Evolutionary conservation across 306 rosid species (phyloP).

Genomic region (Prosopis cineraria): DNA sequence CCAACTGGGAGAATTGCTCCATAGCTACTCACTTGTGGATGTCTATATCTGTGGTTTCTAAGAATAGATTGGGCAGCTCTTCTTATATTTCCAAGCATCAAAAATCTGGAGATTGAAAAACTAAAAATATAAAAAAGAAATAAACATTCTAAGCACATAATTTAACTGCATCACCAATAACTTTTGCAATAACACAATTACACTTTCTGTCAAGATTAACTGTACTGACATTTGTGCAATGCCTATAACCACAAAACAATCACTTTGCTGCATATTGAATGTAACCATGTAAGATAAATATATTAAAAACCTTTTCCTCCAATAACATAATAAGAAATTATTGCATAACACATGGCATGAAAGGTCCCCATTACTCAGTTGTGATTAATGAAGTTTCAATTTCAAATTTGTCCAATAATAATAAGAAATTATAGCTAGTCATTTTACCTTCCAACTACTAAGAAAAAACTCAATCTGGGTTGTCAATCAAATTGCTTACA

Average conservation of each 20-base stretch:
- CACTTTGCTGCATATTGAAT: background rate
- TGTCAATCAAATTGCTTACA: background rate
- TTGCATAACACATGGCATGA: background rate
- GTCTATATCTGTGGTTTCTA: constrained; percentile 38
- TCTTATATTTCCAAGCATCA: constrained; percentile 54
- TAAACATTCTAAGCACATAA: background rate
- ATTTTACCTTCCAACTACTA: constrained; percentile 25
- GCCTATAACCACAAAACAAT: background rate
- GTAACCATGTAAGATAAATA: background rate
- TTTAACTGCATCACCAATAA: background rate
- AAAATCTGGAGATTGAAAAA: constrained; percentile 52
- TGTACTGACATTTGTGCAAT: background rate
- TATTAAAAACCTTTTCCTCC: background rate
- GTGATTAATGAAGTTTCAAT: constrained; percentile 7
- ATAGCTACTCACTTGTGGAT: constrained; percentile 40
- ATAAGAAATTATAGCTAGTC: background rate
- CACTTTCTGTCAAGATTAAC: background rate
- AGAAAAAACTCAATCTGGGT: constrained; percentile 12
- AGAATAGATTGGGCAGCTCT: constrained; percentile 49
- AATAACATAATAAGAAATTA: constrained; percentile 9
- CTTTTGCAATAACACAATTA: background rate
- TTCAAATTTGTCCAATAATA: background rate
- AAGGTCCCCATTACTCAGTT: background rate
- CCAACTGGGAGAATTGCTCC: constrained; percentile 46
- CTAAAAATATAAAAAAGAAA: background rate